Base-by-base conservation (phyloP, 2,329 filamentous ascomycete genomes). In the Claviceps cyperi region DNA sequence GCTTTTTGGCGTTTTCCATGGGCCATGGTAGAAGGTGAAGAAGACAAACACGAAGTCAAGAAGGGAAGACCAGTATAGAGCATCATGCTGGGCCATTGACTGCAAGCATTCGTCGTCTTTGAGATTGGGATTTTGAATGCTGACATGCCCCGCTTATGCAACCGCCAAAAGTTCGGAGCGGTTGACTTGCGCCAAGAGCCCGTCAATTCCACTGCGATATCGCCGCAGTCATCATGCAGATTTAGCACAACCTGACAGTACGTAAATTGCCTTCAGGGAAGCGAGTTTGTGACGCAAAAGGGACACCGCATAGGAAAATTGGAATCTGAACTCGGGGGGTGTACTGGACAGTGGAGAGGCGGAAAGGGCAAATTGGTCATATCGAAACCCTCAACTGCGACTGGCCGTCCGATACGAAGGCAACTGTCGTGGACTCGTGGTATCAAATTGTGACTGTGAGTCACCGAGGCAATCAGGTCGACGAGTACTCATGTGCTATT, bases 391-490 rank as follows among this genome's bases (percentile, higher is more conserved):
- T 43, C 32, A 47, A 21, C 43, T 46, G 50, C 32, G 46, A 49
- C 43, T 47, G 47, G 28, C 50, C 39, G 43, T 35, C 39, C 32
- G 38, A 52, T 47, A 47, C 50, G 32, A 52, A 47, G 39, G 37
- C 43, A 38, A 38, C 38, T 28, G 24, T 44, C 39, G 47, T 43
- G 37, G 43, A 28, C 15, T 49, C 40, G 43, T 43, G 38, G 43
- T 37, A 24, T 49, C 40, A 38, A 39, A 21, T 21, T 35, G 41
- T 51, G 41, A 38, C 44, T 39, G 45, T 32, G 39, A 32, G 43
- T 43, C 36, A n/a, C 38, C 47, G 47, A 43, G 39, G 15, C 14
- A 11, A 35, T 40, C 24, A 36, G 22, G 40, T 37, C 48, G 39
- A 43, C 44, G 21, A 15, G 46, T 24, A 38, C 47, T 43, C n/a